phyloP scores from a whole-genome alignment of 2,329 filamentous ascomycete genomes.

The Bimuria novae-zelandiae region DNA sequence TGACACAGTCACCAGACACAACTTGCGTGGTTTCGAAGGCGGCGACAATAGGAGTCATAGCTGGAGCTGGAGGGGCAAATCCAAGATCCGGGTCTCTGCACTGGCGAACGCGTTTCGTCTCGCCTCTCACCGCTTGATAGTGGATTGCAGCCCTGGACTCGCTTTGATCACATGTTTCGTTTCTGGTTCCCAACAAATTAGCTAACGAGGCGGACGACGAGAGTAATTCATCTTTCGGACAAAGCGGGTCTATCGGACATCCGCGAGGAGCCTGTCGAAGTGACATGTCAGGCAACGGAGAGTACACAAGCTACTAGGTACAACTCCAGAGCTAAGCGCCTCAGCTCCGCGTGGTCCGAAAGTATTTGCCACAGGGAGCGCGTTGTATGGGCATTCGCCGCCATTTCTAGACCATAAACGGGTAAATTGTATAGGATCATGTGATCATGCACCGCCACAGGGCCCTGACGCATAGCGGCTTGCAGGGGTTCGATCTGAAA shows the following conservation, averaged over 20 bases:
- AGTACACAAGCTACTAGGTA: not conserved
- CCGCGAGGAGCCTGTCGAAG: not conserved
- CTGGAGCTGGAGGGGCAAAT: conserved; percentile 6
- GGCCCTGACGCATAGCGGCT: conserved; percentile 11
- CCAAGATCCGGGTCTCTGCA: conserved; percentile 4
- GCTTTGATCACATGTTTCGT: conserved; percentile 1
- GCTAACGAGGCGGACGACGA: conserved; percentile 1
- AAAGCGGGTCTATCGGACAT: conserved; percentile 6
- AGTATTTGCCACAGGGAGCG: conserved; percentile 30
- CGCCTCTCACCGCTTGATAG: not conserved
- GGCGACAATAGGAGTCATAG: not conserved
- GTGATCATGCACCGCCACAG: conserved; percentile 43
- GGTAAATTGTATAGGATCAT: conserved; percentile 26
- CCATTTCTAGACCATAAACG: conserved; percentile 7
- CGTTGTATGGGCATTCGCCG: conserved; percentile 19
- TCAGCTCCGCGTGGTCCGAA: conserved; percentile 8
- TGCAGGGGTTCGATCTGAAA: conserved; percentile 14
- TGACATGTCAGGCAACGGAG: conserved; percentile 8
- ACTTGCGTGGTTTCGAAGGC: not conserved
- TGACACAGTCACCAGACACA: not conserved
- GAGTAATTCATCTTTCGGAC: not conserved
- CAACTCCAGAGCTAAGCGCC: not conserved
- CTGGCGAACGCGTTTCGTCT: conserved; percentile 6
- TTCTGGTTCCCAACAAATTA: not conserved
- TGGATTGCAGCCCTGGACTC: not conserved